phyloP scores from a whole-genome alignment of 306 rosid genomes.

The Clitoria ternatea region DNA sequence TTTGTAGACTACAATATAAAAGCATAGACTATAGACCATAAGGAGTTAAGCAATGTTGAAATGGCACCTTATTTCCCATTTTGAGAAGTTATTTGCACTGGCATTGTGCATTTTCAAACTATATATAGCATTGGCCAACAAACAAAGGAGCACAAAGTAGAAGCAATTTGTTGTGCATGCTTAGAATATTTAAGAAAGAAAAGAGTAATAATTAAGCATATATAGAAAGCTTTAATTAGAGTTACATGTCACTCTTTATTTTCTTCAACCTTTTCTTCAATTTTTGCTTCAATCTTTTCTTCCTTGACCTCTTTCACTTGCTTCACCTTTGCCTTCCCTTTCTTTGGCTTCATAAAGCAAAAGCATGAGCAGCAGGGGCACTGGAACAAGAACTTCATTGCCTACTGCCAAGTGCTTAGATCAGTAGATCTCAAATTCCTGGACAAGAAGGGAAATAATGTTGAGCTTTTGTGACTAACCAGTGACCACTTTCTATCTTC shows the following conservation, averaged over 20 bases:
- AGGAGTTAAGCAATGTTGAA: background rate
- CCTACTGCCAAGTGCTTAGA: constrained; percentile 11
- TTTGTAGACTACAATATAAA: background rate
- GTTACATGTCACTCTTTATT: constrained; percentile 47
- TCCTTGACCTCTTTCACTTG: constrained; percentile 44
- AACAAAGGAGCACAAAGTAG: constrained; percentile 14
- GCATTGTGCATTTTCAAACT: constrained; percentile 18
- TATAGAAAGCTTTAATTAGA: background rate
- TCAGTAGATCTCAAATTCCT: constrained; percentile 41
- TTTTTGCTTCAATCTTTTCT: constrained; percentile 31
- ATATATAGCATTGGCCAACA: too few relatives aligned
- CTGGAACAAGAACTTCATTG: constrained; percentile 56
- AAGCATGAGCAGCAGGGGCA: constrained; percentile 55
- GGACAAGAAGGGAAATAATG: constrained; percentile 12
- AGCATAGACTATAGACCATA: background rate
- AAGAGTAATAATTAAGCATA: background rate
- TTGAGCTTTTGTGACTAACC: background rate
- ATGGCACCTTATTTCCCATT: constrained; percentile 12
- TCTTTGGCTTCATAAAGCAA: constrained; percentile 62
- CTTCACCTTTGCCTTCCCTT: constrained; percentile 43
- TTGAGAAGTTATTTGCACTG: constrained; percentile 10
- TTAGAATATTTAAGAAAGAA: constrained; percentile 12
- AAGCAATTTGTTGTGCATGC: constrained; percentile 17
- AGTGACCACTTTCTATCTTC: constrained; percentile 19
- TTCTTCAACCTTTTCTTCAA: constrained; percentile 27